These are phyloP conservation scores for Hypomyces rosellus DNA, from an alignment of 2,329 filamentous ascomycete genomes.

Conservation along the genomic window DNA sequence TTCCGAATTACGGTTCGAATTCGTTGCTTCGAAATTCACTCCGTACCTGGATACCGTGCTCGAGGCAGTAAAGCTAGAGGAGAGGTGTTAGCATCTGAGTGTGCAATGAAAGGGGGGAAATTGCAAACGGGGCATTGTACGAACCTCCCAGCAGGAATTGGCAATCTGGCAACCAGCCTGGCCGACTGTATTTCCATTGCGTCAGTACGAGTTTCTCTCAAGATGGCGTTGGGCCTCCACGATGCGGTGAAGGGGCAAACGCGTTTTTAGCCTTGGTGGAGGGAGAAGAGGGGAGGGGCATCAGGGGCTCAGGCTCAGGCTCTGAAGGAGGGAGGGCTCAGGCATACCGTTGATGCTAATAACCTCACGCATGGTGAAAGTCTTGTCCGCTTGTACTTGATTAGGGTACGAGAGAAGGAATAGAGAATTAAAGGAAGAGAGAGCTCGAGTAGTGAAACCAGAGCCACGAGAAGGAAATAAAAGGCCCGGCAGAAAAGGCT, in stretches of 20 bases:
- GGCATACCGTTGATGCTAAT: constrained; percentile 95
- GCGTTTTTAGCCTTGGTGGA: not conserved
- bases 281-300: constrained; percentile 20
- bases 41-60: constrained; percentile 95
- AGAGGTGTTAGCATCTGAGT: constrained; percentile 18
- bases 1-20: not conserved
- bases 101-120: not conserved
- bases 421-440: constrained; percentile 18
- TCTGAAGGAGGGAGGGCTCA: constrained; percentile 10
- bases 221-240: constrained; percentile 6
- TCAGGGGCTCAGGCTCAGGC: constrained; percentile 13
- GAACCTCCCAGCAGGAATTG: constrained; percentile 99
- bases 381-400: constrained; percentile 12
- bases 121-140: constrained; percentile 30
- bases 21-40: constrained; percentile 10
- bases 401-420: constrained; percentile 19
- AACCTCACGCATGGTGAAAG: constrained; percentile 90
- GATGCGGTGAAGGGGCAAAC: constrained; percentile 37
- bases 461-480: constrained; percentile 16
- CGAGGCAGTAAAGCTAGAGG: constrained; percentile 93
- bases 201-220: constrained; percentile 40
- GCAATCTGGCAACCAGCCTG: constrained; percentile 99
- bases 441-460: constrained; percentile 20
- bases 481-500: constrained; percentile 18
- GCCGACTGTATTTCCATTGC: constrained; percentile 64